Evolutionary conservation across 208 protist genomes (phyloP).

Genomic region (Leishmania martiniquensis): DNA sequence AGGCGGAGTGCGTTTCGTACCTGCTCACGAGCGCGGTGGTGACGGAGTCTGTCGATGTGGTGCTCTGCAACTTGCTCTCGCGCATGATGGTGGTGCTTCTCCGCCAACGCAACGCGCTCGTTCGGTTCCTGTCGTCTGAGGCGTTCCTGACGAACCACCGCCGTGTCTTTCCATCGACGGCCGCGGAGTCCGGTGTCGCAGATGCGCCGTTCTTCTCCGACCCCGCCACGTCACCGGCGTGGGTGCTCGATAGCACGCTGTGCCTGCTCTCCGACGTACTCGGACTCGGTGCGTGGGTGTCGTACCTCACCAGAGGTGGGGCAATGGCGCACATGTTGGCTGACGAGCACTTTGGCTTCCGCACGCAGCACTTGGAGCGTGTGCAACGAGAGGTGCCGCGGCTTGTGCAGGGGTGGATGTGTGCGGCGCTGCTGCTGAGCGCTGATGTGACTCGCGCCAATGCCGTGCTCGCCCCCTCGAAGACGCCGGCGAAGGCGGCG

Average conservation of each 20-base stretch:
- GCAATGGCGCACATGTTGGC: constrained; percentile 61
- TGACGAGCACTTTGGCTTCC: constrained; percentile 50
- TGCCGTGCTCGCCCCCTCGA: constrained; percentile 26
- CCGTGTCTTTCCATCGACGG: constrained; percentile 32
- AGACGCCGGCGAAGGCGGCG: constrained; percentile 5
- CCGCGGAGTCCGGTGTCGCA: not conserved
- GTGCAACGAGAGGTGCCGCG: constrained; percentile 56
- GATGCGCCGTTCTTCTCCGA: constrained; percentile 36
- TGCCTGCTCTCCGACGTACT: constrained; percentile 76
- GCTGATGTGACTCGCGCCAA: constrained; percentile 37
- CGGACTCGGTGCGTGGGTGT: constrained; percentile 60
- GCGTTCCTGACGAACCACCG: constrained; percentile 43
- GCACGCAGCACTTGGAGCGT: constrained; percentile 69
- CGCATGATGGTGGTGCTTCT: constrained; percentile 44
- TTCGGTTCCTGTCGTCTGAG: constrained; percentile 51
- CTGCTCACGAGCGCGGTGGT: constrained; percentile 74
- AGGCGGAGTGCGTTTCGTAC: constrained; percentile 51
- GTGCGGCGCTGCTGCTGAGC: constrained; percentile 49
- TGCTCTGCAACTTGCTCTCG: constrained; percentile 55
- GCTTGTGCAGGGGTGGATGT: constrained; percentile 78
- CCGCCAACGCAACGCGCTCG: constrained; percentile 49
- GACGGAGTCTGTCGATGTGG: constrained; percentile 69
- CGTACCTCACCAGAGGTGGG: constrained; percentile 66
- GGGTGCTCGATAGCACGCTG: constrained; percentile 68
- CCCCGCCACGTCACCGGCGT: constrained; percentile 49